Evolutionary conservation across 495 filamentous ascomycete genomes (phyloP).

Genomic region (Penicilliopsis zonata): DNA sequence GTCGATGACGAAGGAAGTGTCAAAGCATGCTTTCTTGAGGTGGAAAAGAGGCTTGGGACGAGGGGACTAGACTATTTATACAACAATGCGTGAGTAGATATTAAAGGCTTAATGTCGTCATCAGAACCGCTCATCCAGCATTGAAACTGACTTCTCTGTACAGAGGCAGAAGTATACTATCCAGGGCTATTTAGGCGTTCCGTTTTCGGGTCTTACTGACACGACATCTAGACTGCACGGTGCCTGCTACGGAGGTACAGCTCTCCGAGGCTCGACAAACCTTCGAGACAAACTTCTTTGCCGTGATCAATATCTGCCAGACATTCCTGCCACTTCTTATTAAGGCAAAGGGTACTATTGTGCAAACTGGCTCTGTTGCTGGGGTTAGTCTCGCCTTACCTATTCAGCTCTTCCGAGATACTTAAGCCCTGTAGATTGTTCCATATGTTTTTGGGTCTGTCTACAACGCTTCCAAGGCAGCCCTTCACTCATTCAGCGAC

Average conservation of each 20-base stretch:
- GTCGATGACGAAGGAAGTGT: conserved; percentile 38
- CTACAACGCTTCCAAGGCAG: conserved; percentile 56
- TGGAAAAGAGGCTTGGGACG: conserved; percentile 28
- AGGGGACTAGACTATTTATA: conserved; percentile 43
- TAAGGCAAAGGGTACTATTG: conserved; percentile 45
- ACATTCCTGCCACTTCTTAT: conserved; percentile 47
- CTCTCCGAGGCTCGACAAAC: conserved; percentile 35
- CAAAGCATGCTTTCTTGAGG: conserved; percentile 25
- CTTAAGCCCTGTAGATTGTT: conserved; percentile 22
- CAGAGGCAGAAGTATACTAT: conserved; percentile 26
- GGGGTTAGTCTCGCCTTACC: conserved; percentile 23
- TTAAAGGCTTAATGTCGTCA: neutral
- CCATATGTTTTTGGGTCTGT: conserved; percentile 43
- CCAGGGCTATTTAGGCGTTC: neutral
- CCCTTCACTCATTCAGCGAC: conserved; percentile 47
- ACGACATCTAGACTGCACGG: conserved; percentile 37
- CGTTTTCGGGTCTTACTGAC: neutral
- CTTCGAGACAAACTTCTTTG: conserved; percentile 49
- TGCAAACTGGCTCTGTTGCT: conserved; percentile 47
- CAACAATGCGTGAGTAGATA: conserved; percentile 45
- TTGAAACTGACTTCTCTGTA: conserved; percentile 7
- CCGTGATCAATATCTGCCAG: conserved; percentile 48
- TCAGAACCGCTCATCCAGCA: neutral
- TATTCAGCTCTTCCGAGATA: neutral
- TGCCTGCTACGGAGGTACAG: conserved; percentile 47